A percentile compares a stretch with the other conserved stretches of the same genome.
These are phyloP conservation scores for Hevea brasiliensis DNA, from an alignment of 345 rosid species.

Conservation along the genomic window DNA sequence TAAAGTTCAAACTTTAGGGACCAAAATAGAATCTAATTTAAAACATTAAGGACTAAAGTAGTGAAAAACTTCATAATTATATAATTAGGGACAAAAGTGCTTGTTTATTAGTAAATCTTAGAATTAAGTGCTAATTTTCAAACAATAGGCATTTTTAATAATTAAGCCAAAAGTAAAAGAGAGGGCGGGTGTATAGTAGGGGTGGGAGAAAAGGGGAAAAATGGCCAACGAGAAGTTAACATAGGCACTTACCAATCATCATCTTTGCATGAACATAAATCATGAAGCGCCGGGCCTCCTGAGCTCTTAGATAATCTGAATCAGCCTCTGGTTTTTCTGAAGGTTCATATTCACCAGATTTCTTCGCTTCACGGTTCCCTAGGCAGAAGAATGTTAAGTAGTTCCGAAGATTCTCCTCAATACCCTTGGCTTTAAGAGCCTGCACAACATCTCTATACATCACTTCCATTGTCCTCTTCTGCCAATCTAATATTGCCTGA, in stretches of 20 bases:
- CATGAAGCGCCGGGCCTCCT: conserved; percentile 95
- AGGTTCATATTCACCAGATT: conserved; percentile 82
- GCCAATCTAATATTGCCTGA: conserved; percentile 97
- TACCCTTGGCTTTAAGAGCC: conserved; percentile 72
- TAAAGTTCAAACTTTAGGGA: too few relatives aligned
- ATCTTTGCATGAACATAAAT: conserved; percentile 95
- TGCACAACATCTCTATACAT: conserved; percentile 81
- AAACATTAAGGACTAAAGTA: too few relatives aligned
- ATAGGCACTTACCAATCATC: conserved; percentile 77
- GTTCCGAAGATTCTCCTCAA: conserved; percentile 74
- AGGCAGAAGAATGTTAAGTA: conserved; percentile 94
- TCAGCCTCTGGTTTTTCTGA: conserved; percentile 83
- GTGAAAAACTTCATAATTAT: too few relatives aligned
- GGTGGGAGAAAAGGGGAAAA: not conserved
- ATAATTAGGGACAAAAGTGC: too few relatives aligned
- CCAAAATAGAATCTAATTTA: too few relatives aligned
- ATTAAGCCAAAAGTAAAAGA: too few relatives aligned
- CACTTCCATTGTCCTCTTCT: conserved; percentile 93
- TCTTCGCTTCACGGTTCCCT: conserved; percentile 89
- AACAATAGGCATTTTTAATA: too few relatives aligned
- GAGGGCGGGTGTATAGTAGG: too few relatives aligned
- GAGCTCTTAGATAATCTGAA: conserved; percentile 81
- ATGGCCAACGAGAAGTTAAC: not conserved
- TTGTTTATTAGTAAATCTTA: too few relatives aligned
- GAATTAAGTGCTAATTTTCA: too few relatives aligned